Evolutionary conservation across 2,329 filamentous ascomycete genomes (phyloP).

Genomic region (Phaeosphaeria sp.): DNA sequence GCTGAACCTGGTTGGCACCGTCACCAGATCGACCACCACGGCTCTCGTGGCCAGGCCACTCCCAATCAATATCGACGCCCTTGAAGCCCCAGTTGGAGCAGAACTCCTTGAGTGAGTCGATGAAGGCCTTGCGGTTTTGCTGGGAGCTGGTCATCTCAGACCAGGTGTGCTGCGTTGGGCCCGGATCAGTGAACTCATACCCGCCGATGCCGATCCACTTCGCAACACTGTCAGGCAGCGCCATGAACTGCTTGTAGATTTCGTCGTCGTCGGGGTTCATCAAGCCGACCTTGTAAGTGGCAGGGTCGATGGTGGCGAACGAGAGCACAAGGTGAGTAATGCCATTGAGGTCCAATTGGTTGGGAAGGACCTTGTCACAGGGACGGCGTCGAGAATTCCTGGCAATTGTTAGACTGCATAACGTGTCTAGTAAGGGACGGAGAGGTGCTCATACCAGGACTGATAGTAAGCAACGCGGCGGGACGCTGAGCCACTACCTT

Average conservation of each 20-base stretch:
- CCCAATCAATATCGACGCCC: slow-evolving; percentile 57
- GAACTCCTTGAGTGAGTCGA: slow-evolving; percentile 48
- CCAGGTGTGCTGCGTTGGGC: slow-evolving; percentile 48
- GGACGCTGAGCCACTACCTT: slow-evolving; percentile 16
- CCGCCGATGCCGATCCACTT: slow-evolving; percentile 49
- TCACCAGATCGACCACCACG: slow-evolving; percentile 49
- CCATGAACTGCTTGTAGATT: slow-evolving; percentile 25
- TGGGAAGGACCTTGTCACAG: slow-evolving; percentile 30
- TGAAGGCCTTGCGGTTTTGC: slow-evolving; percentile 46
- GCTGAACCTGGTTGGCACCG: slow-evolving; percentile 22
- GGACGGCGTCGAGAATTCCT: slow-evolving; percentile 26
- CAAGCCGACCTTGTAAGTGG: slow-evolving; percentile 31
- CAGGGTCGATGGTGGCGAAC: slow-evolving; percentile 53
- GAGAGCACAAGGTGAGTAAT: slow-evolving; percentile 43
- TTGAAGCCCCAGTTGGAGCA: slow-evolving; percentile 54
- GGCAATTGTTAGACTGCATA: not conserved
- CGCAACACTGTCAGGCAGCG: slow-evolving; percentile 13
- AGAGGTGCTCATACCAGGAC: slow-evolving; percentile 21
- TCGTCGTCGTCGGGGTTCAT: slow-evolving; percentile 24
- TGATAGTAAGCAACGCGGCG: slow-evolving; percentile 30
- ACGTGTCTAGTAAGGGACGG: not conserved
- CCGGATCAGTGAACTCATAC: slow-evolving; percentile 40
- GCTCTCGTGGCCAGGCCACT: slow-evolving; percentile 41
- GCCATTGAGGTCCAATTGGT: slow-evolving; percentile 26
- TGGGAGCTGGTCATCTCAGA: slow-evolving; percentile 40